These are phyloP conservation scores for Geotrichum reessii DNA, from an alignment of 1,139 yeast genomes.

Conservation along the genomic window DNA sequence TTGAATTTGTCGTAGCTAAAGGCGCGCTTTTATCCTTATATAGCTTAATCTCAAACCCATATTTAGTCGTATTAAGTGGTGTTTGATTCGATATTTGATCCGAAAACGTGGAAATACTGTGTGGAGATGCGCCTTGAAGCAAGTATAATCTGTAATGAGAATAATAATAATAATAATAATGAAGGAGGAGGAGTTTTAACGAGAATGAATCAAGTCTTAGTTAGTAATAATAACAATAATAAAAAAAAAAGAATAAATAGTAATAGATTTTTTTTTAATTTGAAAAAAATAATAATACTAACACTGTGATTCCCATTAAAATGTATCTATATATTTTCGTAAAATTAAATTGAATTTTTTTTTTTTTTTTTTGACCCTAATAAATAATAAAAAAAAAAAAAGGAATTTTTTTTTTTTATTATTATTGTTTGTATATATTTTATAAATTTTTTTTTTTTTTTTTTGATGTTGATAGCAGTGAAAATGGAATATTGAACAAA, in stretches of 20 bases:
- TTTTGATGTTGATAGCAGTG: no score
- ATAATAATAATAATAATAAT: neutral
- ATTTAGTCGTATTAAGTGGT: slow-evolving; percentile 53
- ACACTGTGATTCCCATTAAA: slow-evolving; percentile 22
- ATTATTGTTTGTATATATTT: no score
- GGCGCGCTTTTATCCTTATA: slow-evolving; percentile 51
- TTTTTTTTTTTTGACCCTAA: no score
- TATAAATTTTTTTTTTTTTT: no score
- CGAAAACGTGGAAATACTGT: slow-evolving; percentile 59
- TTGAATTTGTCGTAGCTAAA: slow-evolving; percentile 1
- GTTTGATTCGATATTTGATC: slow-evolving; percentile 61
- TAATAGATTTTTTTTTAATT: no score
- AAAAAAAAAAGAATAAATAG: neutral
- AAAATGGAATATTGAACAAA: no score
- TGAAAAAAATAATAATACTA: slow-evolving; percentile 13
- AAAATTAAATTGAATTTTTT: no score
- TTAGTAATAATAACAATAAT: neutral
- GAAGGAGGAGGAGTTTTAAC: neutral
- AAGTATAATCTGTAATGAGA: slow-evolving; percentile 42
- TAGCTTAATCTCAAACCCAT: slow-evolving; percentile 61
- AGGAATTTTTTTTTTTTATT: no score
- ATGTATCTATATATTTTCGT: no score
- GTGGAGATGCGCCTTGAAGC: slow-evolving; percentile 54
- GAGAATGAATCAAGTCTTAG: neutral
- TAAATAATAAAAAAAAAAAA: no score